Conservation (phyloP, 805 yeast genomes). For the Wickerhamiella allomyrinae region DNA sequence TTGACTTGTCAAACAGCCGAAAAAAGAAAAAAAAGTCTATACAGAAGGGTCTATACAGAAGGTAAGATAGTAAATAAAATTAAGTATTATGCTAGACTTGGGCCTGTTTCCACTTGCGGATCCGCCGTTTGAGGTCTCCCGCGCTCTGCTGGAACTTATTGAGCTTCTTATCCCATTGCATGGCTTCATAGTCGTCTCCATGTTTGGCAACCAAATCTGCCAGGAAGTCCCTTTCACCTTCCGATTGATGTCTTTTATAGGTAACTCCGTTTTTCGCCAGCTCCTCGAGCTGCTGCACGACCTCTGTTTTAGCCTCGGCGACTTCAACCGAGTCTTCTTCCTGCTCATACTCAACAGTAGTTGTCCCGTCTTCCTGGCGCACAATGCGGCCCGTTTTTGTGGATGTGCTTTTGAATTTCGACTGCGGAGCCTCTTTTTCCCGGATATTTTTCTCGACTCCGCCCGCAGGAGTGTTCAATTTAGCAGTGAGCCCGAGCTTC, state of each 20-base stretch:
- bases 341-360: constrained; percentile 22
- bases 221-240: constrained; percentile 66
- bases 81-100: neutral
- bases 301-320: constrained; percentile 40
- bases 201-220: constrained; percentile 49
- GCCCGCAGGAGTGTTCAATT: constrained; percentile 58
- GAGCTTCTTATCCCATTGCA: constrained; percentile 84
- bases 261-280: constrained; percentile 33
- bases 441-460: constrained; percentile 51
- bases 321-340: constrained; percentile 41
- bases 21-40: no score
- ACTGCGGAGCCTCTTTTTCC: constrained; percentile 19
- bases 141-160: constrained; percentile 71
- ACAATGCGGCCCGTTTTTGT: constrained; percentile 23
- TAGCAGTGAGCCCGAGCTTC: constrained; percentile 58
- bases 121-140: constrained; percentile 67
- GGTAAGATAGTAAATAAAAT: neutral
- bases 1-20: no score
- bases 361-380: constrained; percentile 16
- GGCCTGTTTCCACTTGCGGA: constrained; percentile 45
- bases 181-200: constrained; percentile 76
- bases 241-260: constrained; percentile 34
- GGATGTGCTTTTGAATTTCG: constrained; percentile 16
- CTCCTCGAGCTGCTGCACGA: constrained; percentile 56
- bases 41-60: no score